phyloP scores from a whole-genome alignment of 1,284 basidiomycete species.

The Pascua guehoae region DNA sequence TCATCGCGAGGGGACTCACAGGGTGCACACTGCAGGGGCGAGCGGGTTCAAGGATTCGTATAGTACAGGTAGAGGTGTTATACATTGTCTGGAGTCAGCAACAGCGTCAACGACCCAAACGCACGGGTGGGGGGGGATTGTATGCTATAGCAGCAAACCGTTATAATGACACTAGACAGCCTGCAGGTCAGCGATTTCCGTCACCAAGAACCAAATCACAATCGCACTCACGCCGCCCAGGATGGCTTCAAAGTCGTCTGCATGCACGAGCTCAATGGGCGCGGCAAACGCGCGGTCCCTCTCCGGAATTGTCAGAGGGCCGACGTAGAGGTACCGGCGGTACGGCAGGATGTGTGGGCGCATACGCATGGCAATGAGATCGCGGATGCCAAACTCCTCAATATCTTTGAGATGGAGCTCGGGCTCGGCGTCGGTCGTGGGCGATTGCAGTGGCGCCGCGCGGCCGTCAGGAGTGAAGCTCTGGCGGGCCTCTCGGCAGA shows the following conservation, averaged over 20 bases:
- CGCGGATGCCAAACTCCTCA: constrained; percentile 24
- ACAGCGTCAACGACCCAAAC: too few species aligned
- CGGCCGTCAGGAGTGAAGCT: neutral
- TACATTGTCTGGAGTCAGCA: too few species aligned
- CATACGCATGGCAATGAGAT: constrained; percentile 26
- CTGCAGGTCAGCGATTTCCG: too few species aligned
- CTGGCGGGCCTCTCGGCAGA: constrained; percentile 13
- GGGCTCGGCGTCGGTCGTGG: neutral
- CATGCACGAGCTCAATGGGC: constrained; percentile 28
- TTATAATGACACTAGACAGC: too few species aligned
- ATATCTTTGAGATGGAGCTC: constrained; percentile 13
- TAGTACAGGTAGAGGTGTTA: too few species aligned
- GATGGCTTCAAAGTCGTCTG: constrained; percentile 30
- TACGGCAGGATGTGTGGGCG: constrained; percentile 31
- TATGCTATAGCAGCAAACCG: too few species aligned
- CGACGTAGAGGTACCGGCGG: constrained; percentile 34
- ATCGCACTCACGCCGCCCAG: constrained; percentile 18
- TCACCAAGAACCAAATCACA: neutral
- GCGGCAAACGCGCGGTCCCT: neutral
- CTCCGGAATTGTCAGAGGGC: constrained; percentile 11
- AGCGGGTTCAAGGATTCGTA: too few species aligned
- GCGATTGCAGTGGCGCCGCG: neutral
- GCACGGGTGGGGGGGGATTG: too few species aligned
- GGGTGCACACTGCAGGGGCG: too few species aligned
- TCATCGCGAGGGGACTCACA: constrained; percentile 24